Conservation (phyloP, 2,329 filamentous ascomycete genomes). For the Penicillium griseofulvum region DNA sequence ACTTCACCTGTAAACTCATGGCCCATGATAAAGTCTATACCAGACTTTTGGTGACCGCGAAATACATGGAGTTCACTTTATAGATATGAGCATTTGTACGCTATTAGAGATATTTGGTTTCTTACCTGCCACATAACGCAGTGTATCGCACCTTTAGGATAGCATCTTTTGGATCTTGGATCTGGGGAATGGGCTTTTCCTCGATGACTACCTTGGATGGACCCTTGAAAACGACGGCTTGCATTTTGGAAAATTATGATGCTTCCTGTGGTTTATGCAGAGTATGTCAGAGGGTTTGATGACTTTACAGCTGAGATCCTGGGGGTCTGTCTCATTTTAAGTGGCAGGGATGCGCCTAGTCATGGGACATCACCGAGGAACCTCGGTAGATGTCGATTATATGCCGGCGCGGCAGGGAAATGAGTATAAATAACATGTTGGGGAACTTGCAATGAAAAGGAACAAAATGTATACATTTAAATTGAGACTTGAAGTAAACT, state of each 20-base stretch:
- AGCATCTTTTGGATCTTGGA: conserved; percentile 68
- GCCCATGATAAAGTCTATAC: conserved; percentile 62
- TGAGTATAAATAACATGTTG: background rate
- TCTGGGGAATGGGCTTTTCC: conserved; percentile 64
- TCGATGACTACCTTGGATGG: conserved; percentile 71
- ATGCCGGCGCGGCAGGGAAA: background rate
- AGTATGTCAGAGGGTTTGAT: background rate
- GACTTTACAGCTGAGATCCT: background rate
- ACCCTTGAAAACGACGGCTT: conserved; percentile 82
- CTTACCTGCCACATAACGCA: conserved; percentile 78
- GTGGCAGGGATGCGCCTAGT: background rate
- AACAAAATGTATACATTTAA: too few relatives aligned
- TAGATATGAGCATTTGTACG: background rate
- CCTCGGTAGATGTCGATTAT: background rate
- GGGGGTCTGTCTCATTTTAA: background rate
- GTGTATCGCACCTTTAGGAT: conserved; percentile 79
- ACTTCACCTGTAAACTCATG: conserved; percentile 84
- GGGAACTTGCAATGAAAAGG: background rate
- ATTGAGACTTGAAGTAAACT: background rate
- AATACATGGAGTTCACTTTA: conserved; percentile 74
- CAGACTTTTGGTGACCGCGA: conserved; percentile 72
- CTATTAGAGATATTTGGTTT: too few relatives aligned
- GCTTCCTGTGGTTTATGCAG: background rate
- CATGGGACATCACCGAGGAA: background rate
- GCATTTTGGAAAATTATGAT: conserved; percentile 55